A percentile compares a stretch with the other conserved stretches of the same genome.
phyloP scores from a whole-genome alignment of 1,139 yeast genomes.

The Sugiyamaella grinbergsii region DNA sequence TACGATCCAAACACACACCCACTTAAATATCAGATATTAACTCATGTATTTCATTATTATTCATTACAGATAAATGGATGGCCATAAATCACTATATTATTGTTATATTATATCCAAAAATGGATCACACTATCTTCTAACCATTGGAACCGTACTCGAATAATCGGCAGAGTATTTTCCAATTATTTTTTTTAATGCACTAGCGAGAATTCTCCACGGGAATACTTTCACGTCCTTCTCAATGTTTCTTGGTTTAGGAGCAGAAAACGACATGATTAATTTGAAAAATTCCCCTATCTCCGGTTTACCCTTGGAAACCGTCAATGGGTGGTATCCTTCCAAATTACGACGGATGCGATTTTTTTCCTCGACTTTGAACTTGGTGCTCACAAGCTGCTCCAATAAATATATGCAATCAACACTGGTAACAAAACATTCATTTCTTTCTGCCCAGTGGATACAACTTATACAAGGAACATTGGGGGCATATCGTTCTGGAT shows the following conservation, averaged over 20 bases:
- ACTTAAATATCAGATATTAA: too few relatives aligned
- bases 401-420: conserved; percentile 64
- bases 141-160: conserved; percentile 20
- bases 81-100: neutral
- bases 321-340: conserved; percentile 64
- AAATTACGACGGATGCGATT: conserved; percentile 69
- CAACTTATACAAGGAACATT: conserved; percentile 53
- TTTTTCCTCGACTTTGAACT: conserved; percentile 67
- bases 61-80: neutral
- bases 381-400: conserved; percentile 59
- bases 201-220: conserved; percentile 56
- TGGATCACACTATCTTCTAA: conserved; percentile 6
- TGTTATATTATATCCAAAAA: neutral
- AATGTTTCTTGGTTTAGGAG: conserved; percentile 70
- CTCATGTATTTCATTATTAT: neutral
- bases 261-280: conserved; percentile 62
- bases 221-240: conserved; percentile 74
- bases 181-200: conserved; percentile 62
- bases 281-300: conserved; percentile 54
- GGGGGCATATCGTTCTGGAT: conserved; percentile 38
- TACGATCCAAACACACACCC: neutral
- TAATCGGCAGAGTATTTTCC: conserved; percentile 54
- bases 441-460: conserved; percentile 59
- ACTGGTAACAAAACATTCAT: conserved; percentile 59
- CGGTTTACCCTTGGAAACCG: conserved; percentile 55